These are phyloP conservation scores for Aechmea fasciata DNA, from an alignment of 176 grass and related monocot genomes.

Conservation along the genomic window DNA sequence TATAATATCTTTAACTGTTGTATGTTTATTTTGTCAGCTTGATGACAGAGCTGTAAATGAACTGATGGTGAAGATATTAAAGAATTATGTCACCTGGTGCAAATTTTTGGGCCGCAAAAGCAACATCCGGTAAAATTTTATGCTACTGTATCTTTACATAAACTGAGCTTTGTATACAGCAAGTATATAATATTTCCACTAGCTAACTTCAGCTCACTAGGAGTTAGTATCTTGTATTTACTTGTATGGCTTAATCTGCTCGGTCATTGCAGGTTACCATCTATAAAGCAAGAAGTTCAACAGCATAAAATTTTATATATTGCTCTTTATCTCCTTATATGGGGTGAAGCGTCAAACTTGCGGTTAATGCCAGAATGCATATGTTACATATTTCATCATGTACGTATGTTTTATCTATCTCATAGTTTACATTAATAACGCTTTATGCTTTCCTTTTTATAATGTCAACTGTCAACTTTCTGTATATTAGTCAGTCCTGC, in stretches of 20 bases:
- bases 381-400: conserved; percentile 94
- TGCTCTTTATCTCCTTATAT: conserved; percentile 96
- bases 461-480: background rate
- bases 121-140: conserved; percentile 68
- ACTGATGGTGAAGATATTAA: conserved; percentile 77
- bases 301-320: conserved; percentile 96
- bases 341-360: conserved; percentile 93
- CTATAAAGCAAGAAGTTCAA: conserved; percentile 89
- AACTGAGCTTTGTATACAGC: conserved; percentile 13
- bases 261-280: conserved; percentile 52
- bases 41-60: conserved; percentile 91
- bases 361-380: conserved; percentile 91
- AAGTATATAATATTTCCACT: background rate
- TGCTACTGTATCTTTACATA: background rate
- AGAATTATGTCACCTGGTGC: conserved; percentile 88
- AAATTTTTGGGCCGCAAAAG: conserved; percentile 86
- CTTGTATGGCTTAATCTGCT: conserved; percentile 3
- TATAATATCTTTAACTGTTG: conserved; percentile 18
- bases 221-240: background rate
- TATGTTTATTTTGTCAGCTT: conserved; percentile 46
- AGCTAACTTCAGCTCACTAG: no score
- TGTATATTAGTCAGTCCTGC: background rate
- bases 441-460: background rate
- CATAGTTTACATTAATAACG: background rate
- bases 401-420: conserved; percentile 20